Evolutionary conservation across 1,139 yeast species (phyloP), one percentile per base, ranked within the genome.

Genomic region (Meyerozyma elateridarum): DNA sequence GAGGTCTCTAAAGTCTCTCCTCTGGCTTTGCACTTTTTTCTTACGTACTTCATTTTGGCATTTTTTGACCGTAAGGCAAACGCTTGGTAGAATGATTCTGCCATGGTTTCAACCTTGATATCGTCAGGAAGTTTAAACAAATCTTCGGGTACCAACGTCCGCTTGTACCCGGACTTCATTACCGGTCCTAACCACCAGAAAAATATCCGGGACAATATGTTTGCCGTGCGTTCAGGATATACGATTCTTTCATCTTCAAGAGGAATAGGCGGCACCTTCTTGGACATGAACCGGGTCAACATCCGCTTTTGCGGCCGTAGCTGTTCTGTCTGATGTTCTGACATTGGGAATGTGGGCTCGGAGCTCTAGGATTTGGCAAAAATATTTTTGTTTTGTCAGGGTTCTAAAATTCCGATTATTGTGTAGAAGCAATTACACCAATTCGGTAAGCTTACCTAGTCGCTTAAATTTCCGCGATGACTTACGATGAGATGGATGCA

Each of bases 101-200:
- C 59, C 59, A 67, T 52, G n/a, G 38, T 26, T 25, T 68, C 61
- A 15, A 67, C 61, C 28, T 53, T 57, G 37, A 68, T 48, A 15
- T 59, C 58, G 5, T 68, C 65, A 8, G 64, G 54, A 28, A 73
- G 45, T 19, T 40, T 45, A 44, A 56, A 72, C 39, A 73, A 51
- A 48, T 73, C 79, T 17, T 61, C 59, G 1, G 70, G 65, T 28
- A 59, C 59, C 34, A 73, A 52, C 3, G 77, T 73, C 39, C 79
- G 54, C 44, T 61, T 66, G 45, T 73, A 73, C 1, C 79, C 79
- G n/a, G 61, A 55, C 15, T 44, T 46, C 63, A 73, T 52, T 14
- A 73, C 46, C 1, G 79, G 79, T 25, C 45, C 38, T 32, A 73
- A 42, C 75, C 78, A 71, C 69, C 73, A 63, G 52, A 73, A 73